A percentile compares a stretch with the other conserved stretches of the same genome.
Evolutionary conservation across 129 eudicot species (phyloP).

Genomic region (Heracleum sosnowskyi): DNA sequence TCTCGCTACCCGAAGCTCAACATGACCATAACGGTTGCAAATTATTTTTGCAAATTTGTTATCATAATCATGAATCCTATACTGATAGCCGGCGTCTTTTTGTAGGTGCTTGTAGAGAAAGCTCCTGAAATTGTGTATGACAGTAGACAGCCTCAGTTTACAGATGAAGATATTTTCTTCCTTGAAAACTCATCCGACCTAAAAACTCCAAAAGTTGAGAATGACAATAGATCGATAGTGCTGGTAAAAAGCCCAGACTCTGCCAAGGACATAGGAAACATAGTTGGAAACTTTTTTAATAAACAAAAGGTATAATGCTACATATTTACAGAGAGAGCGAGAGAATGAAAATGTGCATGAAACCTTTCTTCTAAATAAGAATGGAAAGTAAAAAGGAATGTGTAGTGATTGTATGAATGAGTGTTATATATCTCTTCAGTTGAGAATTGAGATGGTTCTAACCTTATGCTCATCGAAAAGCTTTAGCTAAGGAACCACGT

Average conservation of each 20-base stretch:
- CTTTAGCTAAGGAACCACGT: too few relatives aligned
- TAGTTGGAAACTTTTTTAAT: neutral
- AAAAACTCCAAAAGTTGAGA: constrained; percentile 16
- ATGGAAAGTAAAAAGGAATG: neutral
- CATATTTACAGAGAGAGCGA: too few relatives aligned
- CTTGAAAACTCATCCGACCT: constrained; percentile 9
- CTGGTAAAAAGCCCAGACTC: constrained; percentile 5
- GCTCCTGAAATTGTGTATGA: constrained; percentile 17
- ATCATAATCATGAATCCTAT: neutral
- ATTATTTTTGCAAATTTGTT: neutral
- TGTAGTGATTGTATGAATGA: neutral
- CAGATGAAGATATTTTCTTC: constrained; percentile 11
- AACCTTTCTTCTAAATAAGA: neutral
- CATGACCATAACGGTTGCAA: constrained; percentile 32
- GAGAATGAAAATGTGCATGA: neutral
- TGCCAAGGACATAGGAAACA: constrained; percentile 5
- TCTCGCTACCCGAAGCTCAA: constrained; percentile 40
- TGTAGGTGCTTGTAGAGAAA: constrained; percentile 38
- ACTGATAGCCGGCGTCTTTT: neutral
- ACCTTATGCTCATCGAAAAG: neutral
- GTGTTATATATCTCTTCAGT: neutral
- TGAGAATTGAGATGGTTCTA: neutral
- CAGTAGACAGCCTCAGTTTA: constrained; percentile 8
- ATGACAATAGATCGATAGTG: constrained; percentile 11
- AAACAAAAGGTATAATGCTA: constrained; percentile 21